Evolutionary conservation across 1,284 basidiomycete genomes (phyloP).

Genomic region (Hemileia vastatrix): DNA sequence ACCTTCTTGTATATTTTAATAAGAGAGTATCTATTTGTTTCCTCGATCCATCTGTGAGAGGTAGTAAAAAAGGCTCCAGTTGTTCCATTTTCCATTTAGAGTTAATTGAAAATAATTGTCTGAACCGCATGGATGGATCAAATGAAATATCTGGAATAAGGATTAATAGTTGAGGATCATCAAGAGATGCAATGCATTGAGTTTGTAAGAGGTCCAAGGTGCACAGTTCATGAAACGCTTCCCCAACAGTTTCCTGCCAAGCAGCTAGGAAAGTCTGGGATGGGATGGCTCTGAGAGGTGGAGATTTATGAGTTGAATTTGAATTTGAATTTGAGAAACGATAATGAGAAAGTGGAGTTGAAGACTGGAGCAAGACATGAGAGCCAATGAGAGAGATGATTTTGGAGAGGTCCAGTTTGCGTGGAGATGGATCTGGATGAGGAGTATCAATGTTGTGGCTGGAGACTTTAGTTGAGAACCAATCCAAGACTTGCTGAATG

Average conservation of each 20-base stretch:
- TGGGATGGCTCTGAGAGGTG: slow-evolving; percentile 1
- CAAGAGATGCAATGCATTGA: slow-evolving; percentile 14
- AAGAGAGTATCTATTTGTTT: too few relatives aligned
- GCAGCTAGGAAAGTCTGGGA: slow-evolving; percentile 1
- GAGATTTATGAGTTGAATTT: slow-evolving; percentile 10
- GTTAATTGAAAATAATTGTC: slow-evolving; percentile 14
- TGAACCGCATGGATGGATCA: slow-evolving; percentile 15
- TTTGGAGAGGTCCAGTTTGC: neutral
- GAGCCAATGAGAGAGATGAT: slow-evolving; percentile 14
- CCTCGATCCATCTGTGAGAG: slow-evolving; percentile 21
- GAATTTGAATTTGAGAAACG: slow-evolving; percentile 9
- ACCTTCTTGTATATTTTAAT: too few relatives aligned
- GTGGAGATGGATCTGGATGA: neutral
- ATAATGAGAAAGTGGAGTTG: too few relatives aligned
- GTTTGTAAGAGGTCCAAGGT: slow-evolving; percentile 8
- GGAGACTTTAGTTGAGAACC: neutral
- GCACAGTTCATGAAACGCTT: neutral
- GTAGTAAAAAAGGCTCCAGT: slow-evolving; percentile 13
- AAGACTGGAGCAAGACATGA: too few relatives aligned
- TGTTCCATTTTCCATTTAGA: slow-evolving; percentile 14
- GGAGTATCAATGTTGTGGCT: neutral
- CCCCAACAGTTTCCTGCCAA: slow-evolving; percentile 8
- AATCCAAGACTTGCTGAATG: slow-evolving; percentile 4
- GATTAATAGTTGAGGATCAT: slow-evolving; percentile 5
- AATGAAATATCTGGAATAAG: slow-evolving; percentile 16